Evolutionary conservation across 208 protist species (phyloP).

Genomic region (Naegleria lovaniensis): DNA sequence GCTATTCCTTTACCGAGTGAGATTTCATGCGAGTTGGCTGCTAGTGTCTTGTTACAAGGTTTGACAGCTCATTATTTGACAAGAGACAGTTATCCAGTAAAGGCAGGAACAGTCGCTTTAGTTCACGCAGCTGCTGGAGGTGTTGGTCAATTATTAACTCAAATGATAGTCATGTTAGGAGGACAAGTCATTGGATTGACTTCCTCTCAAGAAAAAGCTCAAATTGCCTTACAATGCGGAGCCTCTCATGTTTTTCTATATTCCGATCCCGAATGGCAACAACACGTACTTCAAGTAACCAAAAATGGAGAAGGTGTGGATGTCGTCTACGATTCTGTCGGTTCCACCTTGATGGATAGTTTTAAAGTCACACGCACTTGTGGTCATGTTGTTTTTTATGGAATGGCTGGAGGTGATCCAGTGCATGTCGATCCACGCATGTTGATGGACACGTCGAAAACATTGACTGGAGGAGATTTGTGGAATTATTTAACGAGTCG

Average conservation of each 20-base stretch:
- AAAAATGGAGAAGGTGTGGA: background rate
- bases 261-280: background rate
- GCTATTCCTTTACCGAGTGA: slow-evolving; percentile 47
- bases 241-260: slow-evolving; percentile 69
- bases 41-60: slow-evolving; percentile 62
- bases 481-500: background rate
- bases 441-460: slow-evolving; percentile 23
- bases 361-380: background rate
- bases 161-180: slow-evolving; percentile 62
- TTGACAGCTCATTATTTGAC: slow-evolving; percentile 79
- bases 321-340: slow-evolving; percentile 20
- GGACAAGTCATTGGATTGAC: slow-evolving; percentile 67
- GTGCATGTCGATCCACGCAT: background rate
- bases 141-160: slow-evolving; percentile 66
- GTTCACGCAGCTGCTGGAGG: slow-evolving; percentile 78
- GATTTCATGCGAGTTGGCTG: slow-evolving; percentile 52
- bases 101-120: slow-evolving; percentile 47
- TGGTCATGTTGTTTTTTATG: slow-evolving; percentile 26
- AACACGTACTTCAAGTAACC: too few species aligned
- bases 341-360: background rate
- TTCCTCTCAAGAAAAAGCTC: slow-evolving; percentile 58
- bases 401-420: slow-evolving; percentile 31
- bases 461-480: slow-evolving; percentile 17
- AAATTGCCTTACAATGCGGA: slow-evolving; percentile 52
- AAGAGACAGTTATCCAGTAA: slow-evolving; percentile 54